A percentile compares a stretch with the other conserved stretches of the same genome.
These are phyloP conservation scores for Cadophora gregata DNA, from an alignment of 2,329 filamentous ascomycete species.

Conservation along the genomic window DNA sequence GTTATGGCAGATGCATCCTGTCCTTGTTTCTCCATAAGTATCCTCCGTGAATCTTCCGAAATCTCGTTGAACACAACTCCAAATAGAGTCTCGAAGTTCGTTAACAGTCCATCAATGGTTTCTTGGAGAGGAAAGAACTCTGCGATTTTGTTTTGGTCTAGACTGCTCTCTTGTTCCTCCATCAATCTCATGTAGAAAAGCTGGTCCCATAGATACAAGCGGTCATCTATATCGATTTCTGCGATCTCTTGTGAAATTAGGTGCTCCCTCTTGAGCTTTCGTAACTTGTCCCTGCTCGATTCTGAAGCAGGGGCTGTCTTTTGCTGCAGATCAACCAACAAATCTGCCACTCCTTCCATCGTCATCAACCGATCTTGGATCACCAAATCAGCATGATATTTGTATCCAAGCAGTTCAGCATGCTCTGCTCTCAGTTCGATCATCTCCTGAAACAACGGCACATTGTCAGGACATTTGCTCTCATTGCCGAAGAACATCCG, in stretches of 20 bases:
- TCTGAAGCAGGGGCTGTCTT: conserved; percentile 56
- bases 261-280: conserved; percentile 63
- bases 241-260: conserved; percentile 59
- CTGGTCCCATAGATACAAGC: conserved; percentile 82
- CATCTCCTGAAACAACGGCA: conserved; percentile 73
- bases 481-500: conserved; percentile 15
- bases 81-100: conserved; percentile 80
- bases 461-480: conserved; percentile 62
- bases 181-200: conserved; percentile 74
- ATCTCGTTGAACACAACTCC: conserved; percentile 81
- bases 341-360: conserved; percentile 69
- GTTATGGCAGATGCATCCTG: conserved; percentile 59
- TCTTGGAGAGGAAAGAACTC: conserved; percentile 79
- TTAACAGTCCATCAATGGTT: conserved; percentile 75
- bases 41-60: conserved; percentile 51
- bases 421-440: conserved; percentile 76
- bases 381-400: conserved; percentile 67
- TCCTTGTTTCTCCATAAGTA: conserved; percentile 57
- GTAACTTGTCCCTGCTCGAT: conserved; percentile 69
- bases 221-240: conserved; percentile 64
- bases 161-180: conserved; percentile 76
- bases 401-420: conserved; percentile 75
- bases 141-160: conserved; percentile 71
- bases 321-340: conserved; percentile 69
- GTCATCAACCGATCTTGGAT: conserved; percentile 69